Evolutionary conservation across 768 basidiomycete species (phyloP).

Genomic region (Gelatoporia subvermispora): DNA sequence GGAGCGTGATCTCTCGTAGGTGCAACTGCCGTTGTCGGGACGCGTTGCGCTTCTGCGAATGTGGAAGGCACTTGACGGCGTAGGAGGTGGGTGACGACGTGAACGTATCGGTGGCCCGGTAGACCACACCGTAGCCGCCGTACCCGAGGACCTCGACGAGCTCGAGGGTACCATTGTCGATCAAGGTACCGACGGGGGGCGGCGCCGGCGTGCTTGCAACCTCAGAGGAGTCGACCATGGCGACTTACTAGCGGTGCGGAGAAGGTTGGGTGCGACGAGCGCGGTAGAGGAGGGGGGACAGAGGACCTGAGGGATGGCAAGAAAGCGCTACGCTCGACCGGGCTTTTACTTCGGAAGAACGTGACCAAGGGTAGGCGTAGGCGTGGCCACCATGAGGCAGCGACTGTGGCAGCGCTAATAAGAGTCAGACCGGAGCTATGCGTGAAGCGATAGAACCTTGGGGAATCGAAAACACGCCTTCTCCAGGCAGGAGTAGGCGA

Average conservation of each 20-base stretch:
- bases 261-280: conserved; percentile 14
- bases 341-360: conserved; percentile 26
- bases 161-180: conserved; percentile 79
- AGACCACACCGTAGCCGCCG: conserved; percentile 95
- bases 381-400: conserved; percentile 34
- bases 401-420: conserved; percentile 6
- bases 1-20: conserved; percentile 82
- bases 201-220: conserved; percentile 40
- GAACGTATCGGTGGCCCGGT: conserved; percentile 69
- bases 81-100: conserved; percentile 50
- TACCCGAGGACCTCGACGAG: conserved; percentile 85
- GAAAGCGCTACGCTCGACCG: conserved; percentile 10
- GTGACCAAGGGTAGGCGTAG: conserved; percentile 24
- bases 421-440: too few relatives aligned
- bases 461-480: too few relatives aligned
- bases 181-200: conserved; percentile 63
- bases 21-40: conserved; percentile 70
- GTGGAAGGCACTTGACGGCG: conserved; percentile 89
- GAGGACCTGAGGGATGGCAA: conserved; percentile 22
- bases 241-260: conserved; percentile 10
- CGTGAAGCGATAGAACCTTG: too few relatives aligned
- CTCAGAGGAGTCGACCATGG: conserved; percentile 25
- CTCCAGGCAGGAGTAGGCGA: too few relatives aligned
- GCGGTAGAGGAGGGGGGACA: conserved; percentile 16
- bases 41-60: conserved; percentile 40